Evolutionary conservation across 2,329 filamentous ascomycete species (phyloP), one percentile per base, ranked within the genome.

Genomic region (Trichoderma cornu-damae): DNA sequence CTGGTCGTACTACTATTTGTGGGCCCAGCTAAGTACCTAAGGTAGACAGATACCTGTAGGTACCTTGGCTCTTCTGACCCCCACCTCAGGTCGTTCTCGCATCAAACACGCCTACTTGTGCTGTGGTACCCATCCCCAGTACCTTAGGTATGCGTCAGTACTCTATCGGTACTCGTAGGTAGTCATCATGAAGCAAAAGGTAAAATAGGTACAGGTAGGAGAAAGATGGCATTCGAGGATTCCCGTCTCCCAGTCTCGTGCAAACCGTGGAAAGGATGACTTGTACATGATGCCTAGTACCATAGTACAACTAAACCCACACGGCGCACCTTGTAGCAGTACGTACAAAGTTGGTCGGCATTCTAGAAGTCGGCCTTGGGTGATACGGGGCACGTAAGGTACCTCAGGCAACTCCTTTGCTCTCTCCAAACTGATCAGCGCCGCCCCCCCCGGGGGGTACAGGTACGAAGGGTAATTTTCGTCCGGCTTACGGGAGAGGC

Each of bases 401-500:
- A 11, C 3, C 2, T 32, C 6, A n/a, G n/a, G n/a, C n/a, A n/a
- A n/a, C n/a, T 11, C 34, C 44, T 16, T 6, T 20, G 24, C 24
- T 28, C 35, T n/a, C n/a, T n/a, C n/a, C n/a, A n/a, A n/a, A n/a
- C n/a, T n/a, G n/a, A n/a, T n/a, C n/a, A n/a, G n/a, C n/a, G n/a
- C n/a, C n/a, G n/a, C n/a, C n/a, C n/a, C n/a, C n/a, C n/a, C n/a
- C n/a, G n/a, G n/a, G n/a, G n/a, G 30, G n/a, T 42, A 30, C 35
- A 32, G 16, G 48, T 42, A 51, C 38, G 38, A 40, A 4, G 35
- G 22, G 42, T 22, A 46, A 30, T 26, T 38, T 38, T 47, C 40
- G n/a, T 28, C 51, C 51, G 51, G 51, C 51, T 54, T 47, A 54
- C 51, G 40, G 24, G n/a, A n/a, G n/a, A 28, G 26, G 24, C 20